phyloP scores from a whole-genome alignment of 2,329 filamentous ascomycete genomes.

The Dactylellina drechsleri region DNA sequence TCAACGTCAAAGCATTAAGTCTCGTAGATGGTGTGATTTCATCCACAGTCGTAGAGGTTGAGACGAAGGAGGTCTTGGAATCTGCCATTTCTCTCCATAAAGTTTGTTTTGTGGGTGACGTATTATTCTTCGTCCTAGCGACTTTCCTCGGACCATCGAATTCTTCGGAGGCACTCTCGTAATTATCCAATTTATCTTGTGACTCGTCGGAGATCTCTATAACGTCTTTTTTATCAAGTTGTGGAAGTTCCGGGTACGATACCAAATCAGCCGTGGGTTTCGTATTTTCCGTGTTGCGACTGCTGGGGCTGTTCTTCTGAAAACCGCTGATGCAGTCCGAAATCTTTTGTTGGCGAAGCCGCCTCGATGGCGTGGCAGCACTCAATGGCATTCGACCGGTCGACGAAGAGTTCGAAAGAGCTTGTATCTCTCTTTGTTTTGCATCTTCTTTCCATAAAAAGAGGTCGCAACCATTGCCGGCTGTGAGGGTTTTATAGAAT shows the following conservation, averaged over 20 bases:
- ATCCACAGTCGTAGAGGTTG: constrained; percentile 20
- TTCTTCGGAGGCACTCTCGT: background rate
- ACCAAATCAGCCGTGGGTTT: constrained; percentile 1
- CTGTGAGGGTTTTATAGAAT: constrained; percentile 32
- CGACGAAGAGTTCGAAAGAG: constrained; percentile 60
- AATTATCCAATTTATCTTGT: background rate
- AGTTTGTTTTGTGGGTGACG: constrained; percentile 33
- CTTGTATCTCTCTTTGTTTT: constrained; percentile 63
- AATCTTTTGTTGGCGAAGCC: constrained; percentile 26
- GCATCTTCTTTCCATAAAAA: constrained; percentile 71
- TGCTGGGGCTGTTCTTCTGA: constrained; percentile 7
- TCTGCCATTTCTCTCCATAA: constrained; percentile 3
- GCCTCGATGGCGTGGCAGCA: constrained; percentile 24
- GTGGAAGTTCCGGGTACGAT: background rate
- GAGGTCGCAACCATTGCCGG: constrained; percentile 64
- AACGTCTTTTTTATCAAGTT: background rate
- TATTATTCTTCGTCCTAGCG: constrained; percentile 28
- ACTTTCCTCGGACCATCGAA: constrained; percentile 29
- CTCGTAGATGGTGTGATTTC: constrained; percentile 9
- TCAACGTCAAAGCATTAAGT: background rate
- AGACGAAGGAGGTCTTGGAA: constrained; percentile 1
- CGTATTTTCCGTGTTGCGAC: constrained; percentile 6
- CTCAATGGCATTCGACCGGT: constrained; percentile 28
- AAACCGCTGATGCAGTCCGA: constrained; percentile 18
- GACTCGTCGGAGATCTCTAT: constrained; percentile 16